Evolutionary conservation across 257 asterid species (phyloP), one percentile per base, ranked within the genome.

Genomic region (Gentiana dahurica): DNA sequence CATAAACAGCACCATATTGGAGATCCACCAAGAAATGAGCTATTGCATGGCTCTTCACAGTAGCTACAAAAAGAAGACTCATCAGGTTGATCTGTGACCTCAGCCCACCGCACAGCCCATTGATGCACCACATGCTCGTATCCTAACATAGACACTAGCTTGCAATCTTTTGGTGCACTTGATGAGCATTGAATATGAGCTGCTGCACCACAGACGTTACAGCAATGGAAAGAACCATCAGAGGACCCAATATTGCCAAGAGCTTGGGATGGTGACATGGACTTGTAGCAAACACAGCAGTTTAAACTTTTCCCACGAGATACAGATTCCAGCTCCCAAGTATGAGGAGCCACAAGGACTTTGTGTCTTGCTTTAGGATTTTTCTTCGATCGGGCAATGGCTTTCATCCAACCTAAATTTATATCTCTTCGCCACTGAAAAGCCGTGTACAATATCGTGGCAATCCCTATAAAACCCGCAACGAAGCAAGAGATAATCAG

Each of bases 1-100:
- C 99, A 92, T 61, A 92, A 70, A 80, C 99, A 92, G 72, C 95
- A 80, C 99, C 99, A 92, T 53, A 92, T 80, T 34, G 99, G 97
- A 62, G 99, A 88, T 44, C 94, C 99, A 56, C 91, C 95, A 65
- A 92, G 95, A 75, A 92, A 88, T 51, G 95, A 85, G 61, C 78
- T 71, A 73, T 84, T 84, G 75, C 97, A 90, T 48, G 95, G 95
- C 86, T 92, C 99, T 61, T 92, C 99, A 63, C 99, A 92, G 75
- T 88, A 80, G 72, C 94, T 85, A 65, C 99, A 92, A 72, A 83
- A 85, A 56, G 93, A 75, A 54, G 97, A 83, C 56, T 88, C 99
- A 49, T 88, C 97, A 47, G 80, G 86, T 67, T 88, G 98, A 71
- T 92, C 98, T 44, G 87, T 69, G 43, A 79, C 86, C 71, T 83